Base-by-base conservation (phyloP, 495 filamentous ascomycete species). In the Tirmania nivea region DNA sequence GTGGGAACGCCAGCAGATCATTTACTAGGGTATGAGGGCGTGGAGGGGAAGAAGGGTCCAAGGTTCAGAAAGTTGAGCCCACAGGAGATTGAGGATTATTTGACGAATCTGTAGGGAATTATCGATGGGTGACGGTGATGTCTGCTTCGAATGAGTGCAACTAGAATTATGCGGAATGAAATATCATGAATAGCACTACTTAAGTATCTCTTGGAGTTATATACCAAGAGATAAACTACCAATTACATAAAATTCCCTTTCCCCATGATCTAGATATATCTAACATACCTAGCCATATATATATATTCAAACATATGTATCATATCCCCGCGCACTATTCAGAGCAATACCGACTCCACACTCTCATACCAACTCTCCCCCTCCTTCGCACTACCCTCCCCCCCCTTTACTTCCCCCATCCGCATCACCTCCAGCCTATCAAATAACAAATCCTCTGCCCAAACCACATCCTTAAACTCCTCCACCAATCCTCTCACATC, bases 1-100 rank as follows among this genome's bases (percentile, higher is more conserved):
- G 86, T 97, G 60, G 90, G 90, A 16, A 84, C 86, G 35, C 90
- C 90, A 50, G 90, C 90, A 55, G 77, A 96, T 66, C 80, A 94
- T 66, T 71, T 96, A 47, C 77, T 96, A 47, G 92, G 92, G 57
- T 84, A 82, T 60, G 85, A 96, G 66, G 90, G 90, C 48, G 87
- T 94, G 16, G 83, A 89, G 62, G 84, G 84, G 37, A 81, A 88
- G 12, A 77, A 78, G 62, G 92, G 92, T 25, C 92, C 92, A 31
- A 78, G 90, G 56, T 97, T 97, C 75, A 73, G 90, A 65, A 97
- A 92, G 75, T 71, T 97, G 69, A 94, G 79, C 61, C 89, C 93
- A 60, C 83, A 89, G 70, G 89, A 97, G 71, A 94, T 97, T 64
- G 90, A 97, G 73, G 90, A 97, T 67, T 97, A 97, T 72, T 70